Base-by-base conservation (phyloP, 495 filamentous ascomycete genomes). In the Parathielavia hyrcaniae region DNA sequence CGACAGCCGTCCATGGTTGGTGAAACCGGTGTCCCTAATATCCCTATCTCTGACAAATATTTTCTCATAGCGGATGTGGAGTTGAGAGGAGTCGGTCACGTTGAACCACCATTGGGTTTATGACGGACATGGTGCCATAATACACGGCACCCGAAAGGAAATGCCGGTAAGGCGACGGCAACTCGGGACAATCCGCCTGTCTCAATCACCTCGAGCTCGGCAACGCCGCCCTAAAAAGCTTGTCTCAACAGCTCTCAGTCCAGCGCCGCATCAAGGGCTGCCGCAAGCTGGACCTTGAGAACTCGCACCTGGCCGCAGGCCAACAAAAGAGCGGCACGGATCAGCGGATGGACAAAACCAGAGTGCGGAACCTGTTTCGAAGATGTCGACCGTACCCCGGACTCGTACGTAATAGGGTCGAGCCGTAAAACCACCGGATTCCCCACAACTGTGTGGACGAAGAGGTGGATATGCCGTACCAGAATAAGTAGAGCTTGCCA, bases 171-270 rank as follows among this genome's bases (percentile, higher is more conserved):
- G 35, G 48, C 48, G 36, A 40, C 40, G 36, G 19, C 16, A 52
- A 23, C 50, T 20, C 17, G 50, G 50, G 14, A 52, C 35, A 13
- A 40, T 30, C 50, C 50, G 35, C n/a, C 19, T 20, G 40, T 20
- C 20, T 16, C 17, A 44, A 17, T 0, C 10, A 40, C 13, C 3
- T 39, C 34, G 12, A 16, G 50, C 16, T 10, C 23, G 30, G 32
- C n/a, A 36, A 54, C 26, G 51, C 51, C 35, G 17, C 51, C 3
- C 30, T 54, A 54, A 54, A 54, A 54, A 54, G 51, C 51, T 54
- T 54, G 17, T 45, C n/a, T 2, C 14, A 30, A 30, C 26, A 3
- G 26, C 26, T 30, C 26, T 30, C 26, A 30, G n/a, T n/a, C 26
- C 26, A 30, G 26, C 26, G 26, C 26, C 6, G 26, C 2, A 30